These are phyloP conservation scores for Triangularia setosa DNA, from an alignment of 2,329 filamentous ascomycete species.

Conservation along the genomic window DNA sequence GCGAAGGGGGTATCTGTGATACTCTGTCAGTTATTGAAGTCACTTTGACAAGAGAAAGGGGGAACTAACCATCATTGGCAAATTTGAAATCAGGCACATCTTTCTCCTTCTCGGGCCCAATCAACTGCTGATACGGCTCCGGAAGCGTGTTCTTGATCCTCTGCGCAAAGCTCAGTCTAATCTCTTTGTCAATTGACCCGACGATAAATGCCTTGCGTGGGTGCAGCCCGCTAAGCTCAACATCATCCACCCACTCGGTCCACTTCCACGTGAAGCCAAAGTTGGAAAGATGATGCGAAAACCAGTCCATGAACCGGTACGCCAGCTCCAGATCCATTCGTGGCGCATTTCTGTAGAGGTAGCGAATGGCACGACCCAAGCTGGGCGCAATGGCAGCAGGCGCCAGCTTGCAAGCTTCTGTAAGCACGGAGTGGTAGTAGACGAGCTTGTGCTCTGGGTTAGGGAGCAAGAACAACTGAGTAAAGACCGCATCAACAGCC, in stretches of 20 bases:
- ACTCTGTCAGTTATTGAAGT: not conserved
- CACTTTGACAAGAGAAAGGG: not conserved
- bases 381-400: constrained; percentile 95
- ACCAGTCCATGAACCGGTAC: constrained; percentile 94
- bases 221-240: constrained; percentile 70
- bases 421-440: constrained; percentile 93
- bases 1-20: constrained; percentile 70
- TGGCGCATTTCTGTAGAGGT: constrained; percentile 77
- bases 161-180: constrained; percentile 91
- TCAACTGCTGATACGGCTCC: constrained; percentile 75
- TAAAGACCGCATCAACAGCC: constrained; percentile 95
- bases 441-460: constrained; percentile 87
- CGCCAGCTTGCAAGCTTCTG: constrained; percentile 91
- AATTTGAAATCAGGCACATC: constrained; percentile 97
- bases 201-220: constrained; percentile 92
- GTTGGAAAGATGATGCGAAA: constrained; percentile 94
- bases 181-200: constrained; percentile 91
- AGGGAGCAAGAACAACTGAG: constrained; percentile 86
- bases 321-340: constrained; percentile 81
- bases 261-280: constrained; percentile 99
- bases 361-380: constrained; percentile 87
- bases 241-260: constrained; percentile 92
- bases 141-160: constrained; percentile 92
- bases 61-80: constrained; percentile 61
- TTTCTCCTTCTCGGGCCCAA: constrained; percentile 84